A percentile compares a stretch with the other conserved stretches of the same genome.
Evolutionary conservation across 805 yeast genomes (phyloP).

Genomic region (Pichia phayaonensis): DNA sequence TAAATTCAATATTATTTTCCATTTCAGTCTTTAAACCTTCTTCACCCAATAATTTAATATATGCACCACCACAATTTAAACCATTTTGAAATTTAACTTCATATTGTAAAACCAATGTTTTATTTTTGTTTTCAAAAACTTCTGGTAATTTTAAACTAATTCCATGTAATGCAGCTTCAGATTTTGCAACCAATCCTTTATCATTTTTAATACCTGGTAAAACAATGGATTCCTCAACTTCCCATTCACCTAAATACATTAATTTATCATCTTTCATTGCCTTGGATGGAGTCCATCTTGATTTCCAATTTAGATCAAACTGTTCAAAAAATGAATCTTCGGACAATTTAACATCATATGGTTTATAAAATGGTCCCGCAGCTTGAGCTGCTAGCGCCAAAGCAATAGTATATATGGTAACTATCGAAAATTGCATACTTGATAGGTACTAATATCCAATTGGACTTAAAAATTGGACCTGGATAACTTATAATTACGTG

Average conservation of each 20-base stretch:
- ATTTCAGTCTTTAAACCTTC: conserved; percentile 29
- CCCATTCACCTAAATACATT: conserved; percentile 70
- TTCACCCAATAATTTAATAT: conserved; percentile 60
- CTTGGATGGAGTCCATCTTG: conserved; percentile 55
- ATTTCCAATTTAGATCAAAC: conserved; percentile 37
- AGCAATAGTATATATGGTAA: background rate
- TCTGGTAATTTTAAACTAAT: conserved; percentile 55
- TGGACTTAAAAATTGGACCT: too few relatives aligned
- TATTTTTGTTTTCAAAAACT: conserved; percentile 51
- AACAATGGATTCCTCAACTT: conserved; percentile 51
- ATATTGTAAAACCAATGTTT: conserved; percentile 76
- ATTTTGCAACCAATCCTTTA: conserved; percentile 67
- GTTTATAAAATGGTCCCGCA: conserved; percentile 19
- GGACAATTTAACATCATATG: conserved; percentile 32
- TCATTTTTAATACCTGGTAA: conserved; percentile 59
- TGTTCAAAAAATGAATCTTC: conserved; percentile 57
- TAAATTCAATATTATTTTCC: conserved; percentile 35
- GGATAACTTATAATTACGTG: background rate
- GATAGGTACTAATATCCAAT: background rate
- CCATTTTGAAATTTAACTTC: conserved; percentile 82
- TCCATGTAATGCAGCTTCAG: conserved; percentile 76
- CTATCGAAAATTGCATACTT: background rate
- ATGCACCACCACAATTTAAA: conserved; percentile 83
- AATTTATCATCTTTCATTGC: conserved; percentile 45
- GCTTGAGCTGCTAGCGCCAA: conserved; percentile 4